Evolutionary conservation across 2,329 filamentous ascomycete species (phyloP), one percentile per base, ranked within the genome.

Genomic region (Hypomyces rosellus): DNA sequence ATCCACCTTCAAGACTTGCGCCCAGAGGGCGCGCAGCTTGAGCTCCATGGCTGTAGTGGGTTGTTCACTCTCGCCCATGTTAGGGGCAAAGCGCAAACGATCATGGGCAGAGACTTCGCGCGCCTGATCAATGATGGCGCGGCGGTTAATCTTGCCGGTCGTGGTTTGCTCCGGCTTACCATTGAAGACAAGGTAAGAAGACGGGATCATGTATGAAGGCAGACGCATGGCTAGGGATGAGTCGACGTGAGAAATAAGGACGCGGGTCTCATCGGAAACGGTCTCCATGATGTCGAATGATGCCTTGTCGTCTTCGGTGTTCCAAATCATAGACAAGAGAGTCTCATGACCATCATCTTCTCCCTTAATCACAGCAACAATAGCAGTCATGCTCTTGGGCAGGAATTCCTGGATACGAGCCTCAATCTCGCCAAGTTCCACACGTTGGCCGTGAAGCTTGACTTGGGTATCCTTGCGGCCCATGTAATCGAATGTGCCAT

Each of bases 351-450:
- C 37, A 20, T 40, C 18, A 1, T 18, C 15, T 14, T 39, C 45
- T 5, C 15, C 9, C 14, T 20, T 51, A 33, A 44, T 18, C 14
- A 36, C 45, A 2, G 47, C 49, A 6, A 51, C 49, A 9, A 45
- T 45, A 9, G 48, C 18, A 11, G 25, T 30, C 25, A 30, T 30
- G 9, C 6, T 30, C 34, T 51, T 45, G 1, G 12, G n/a, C 1
- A 34, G 9, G 11, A 14, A 9, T 3, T 37, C 15, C 38, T 20
- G 38, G n/a, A 49, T 51, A 13, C 48, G 45, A 11, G 48, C 9
- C 3, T 52, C 50, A 16, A 52, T 42, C 12, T 52, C 50, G 7
- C 50, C 50, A 12, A 50, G 3, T 3, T 52, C 50, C 9, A 52
- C 37, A n/a, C 50, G 46, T 2, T 41, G 14, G 6, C 50, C 50